Percentiles rank a stretch among this genome's conserved stretches.
phyloP scores from a whole-genome alignment of 257 asterid species.

The Leonotis leonurus region DNA sequence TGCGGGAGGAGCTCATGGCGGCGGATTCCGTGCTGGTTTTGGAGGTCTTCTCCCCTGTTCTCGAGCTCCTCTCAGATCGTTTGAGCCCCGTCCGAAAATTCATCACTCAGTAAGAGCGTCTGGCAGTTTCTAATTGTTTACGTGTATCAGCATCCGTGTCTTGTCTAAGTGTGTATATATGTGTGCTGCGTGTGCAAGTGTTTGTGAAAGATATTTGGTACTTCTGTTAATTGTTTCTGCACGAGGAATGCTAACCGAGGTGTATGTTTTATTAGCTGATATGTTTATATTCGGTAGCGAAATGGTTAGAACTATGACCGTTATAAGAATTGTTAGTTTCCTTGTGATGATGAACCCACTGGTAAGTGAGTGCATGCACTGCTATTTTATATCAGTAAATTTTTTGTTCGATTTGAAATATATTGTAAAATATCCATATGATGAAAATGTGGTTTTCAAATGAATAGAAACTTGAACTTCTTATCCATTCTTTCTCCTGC shows the following conservation, averaged over 20 bases:
- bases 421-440: background rate
- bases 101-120: constrained; percentile 52
- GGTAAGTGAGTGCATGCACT: too few species aligned
- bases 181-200: background rate
- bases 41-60: constrained; percentile 47
- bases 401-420: too few species aligned
- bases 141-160: background rate
- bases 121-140: background rate
- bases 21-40: constrained; percentile 43
- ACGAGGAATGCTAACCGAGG: too few species aligned
- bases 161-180: background rate
- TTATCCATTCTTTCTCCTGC: constrained; percentile 9
- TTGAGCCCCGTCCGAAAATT: constrained; percentile 73
- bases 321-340: background rate
- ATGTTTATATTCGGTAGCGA: too few species aligned
- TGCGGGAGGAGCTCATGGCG: constrained; percentile 45
- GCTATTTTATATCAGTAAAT: too few species aligned
- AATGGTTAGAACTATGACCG: too few species aligned
- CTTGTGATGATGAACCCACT: too few species aligned
- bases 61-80: constrained; percentile 59
- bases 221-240: background rate
- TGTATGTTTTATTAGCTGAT: too few species aligned
- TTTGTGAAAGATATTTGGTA: background rate
- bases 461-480: too few species aligned
- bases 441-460: background rate